A percentile compares a stretch with the other conserved stretches of the same genome.
Conservation (phyloP, 257 asterid genomes). For the Cordia subcordata region DNA sequence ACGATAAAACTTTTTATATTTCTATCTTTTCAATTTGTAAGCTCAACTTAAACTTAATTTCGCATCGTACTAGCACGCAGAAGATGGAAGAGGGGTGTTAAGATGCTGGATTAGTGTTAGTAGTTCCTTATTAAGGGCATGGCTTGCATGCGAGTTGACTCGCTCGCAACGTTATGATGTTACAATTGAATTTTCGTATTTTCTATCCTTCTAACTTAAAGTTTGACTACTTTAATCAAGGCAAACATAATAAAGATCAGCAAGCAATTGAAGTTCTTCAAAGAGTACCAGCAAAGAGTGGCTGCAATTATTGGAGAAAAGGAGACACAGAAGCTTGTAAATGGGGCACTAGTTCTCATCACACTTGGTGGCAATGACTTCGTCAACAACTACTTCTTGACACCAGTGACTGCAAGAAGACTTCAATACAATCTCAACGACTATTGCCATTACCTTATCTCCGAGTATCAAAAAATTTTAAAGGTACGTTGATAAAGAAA, state of each 20-base stretch:
- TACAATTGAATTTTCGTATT: background rate
- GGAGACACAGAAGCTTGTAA: constrained; percentile 37
- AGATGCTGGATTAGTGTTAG: too few species aligned
- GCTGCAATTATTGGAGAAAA: constrained; percentile 42
- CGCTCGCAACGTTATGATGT: too few species aligned
- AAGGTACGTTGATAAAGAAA: too few species aligned
- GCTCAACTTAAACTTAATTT: background rate
- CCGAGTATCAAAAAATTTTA: constrained; percentile 52
- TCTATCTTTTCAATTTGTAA: constrained; percentile 76
- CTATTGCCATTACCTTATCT: constrained; percentile 42
- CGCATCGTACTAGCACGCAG: too few species aligned
- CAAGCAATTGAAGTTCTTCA: constrained; percentile 36
- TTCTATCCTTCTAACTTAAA: background rate
- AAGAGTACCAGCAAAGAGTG: constrained; percentile 45
- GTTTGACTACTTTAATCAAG: constrained; percentile 16
- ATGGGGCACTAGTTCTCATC: constrained; percentile 54
- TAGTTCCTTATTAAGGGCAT: too few species aligned
- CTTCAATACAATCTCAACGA: constrained; percentile 42
- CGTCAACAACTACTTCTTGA: constrained; percentile 68
- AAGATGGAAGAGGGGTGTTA: too few species aligned
- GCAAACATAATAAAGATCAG: constrained; percentile 46
- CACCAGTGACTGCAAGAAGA: constrained; percentile 46
- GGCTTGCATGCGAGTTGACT: background rate
- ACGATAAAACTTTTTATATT: too few species aligned
- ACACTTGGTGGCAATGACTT: constrained; percentile 78